Percentiles rank a stretch among this genome's conserved stretches.
phyloP scores from a whole-genome alignment of 1,284 basidiomycete species.

The Amylostereum areolatum region DNA sequence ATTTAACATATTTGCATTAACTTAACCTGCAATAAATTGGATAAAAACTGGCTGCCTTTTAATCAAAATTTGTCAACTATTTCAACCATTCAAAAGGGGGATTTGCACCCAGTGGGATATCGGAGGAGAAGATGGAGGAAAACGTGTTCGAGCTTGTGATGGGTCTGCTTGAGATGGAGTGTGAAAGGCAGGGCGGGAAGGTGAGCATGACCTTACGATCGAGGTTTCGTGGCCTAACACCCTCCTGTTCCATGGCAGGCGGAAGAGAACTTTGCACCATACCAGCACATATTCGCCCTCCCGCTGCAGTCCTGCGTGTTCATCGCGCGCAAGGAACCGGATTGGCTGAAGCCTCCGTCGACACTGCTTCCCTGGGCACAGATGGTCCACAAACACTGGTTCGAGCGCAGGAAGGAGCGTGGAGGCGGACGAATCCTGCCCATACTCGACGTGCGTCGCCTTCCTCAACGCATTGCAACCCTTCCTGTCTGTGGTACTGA shows the following conservation, averaged over 20 bases:
- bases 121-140: too few species aligned
- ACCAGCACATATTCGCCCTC: conserved; percentile 65
- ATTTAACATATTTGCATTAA: too few species aligned
- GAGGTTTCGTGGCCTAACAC: too few species aligned
- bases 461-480: conserved; percentile 1
- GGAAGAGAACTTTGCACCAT: too few species aligned
- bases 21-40: too few species aligned
- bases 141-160: conserved; percentile 95
- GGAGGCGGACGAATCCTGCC: conserved; percentile 79
- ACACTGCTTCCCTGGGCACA: conserved; percentile 60
- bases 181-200: too few species aligned
- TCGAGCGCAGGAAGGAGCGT: conserved; percentile 66
- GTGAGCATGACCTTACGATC: too few species aligned
- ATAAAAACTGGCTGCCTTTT: too few species aligned
- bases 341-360: conserved; percentile 52
- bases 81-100: too few species aligned
- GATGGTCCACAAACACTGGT: conserved; percentile 78
- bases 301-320: conserved; percentile 55
- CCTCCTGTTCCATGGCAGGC: too few species aligned
- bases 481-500: not conserved
- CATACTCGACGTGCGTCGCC: conserved; percentile 59
- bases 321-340: conserved; percentile 54
- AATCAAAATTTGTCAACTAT: too few species aligned
- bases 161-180: conserved; percentile 90
- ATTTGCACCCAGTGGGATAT: too few species aligned